Evolutionary conservation across 2,329 filamentous ascomycete species (phyloP).

Genomic region (Sporothrix variecibatus): DNA sequence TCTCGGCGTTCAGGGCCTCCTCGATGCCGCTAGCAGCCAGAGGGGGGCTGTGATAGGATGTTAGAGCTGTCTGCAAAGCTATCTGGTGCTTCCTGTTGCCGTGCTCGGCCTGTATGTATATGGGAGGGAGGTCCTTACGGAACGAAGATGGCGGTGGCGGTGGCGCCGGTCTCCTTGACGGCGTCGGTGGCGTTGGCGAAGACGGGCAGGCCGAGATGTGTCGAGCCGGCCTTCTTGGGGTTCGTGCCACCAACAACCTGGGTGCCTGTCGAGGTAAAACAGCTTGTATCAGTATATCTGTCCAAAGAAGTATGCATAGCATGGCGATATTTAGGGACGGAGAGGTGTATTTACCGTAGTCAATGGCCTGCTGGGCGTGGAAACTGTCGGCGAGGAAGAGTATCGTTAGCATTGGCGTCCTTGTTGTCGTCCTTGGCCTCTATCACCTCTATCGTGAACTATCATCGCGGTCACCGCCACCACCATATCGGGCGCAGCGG

Average conservation of each 20-base stretch:
- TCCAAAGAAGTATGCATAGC: no score
- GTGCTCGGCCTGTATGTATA: not conserved
- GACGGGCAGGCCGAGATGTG: slow-evolving; percentile 88
- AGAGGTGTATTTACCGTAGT: slow-evolving; percentile 72
- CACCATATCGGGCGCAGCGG: not conserved
- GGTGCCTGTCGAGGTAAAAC: slow-evolving; percentile 63
- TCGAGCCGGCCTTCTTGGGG: slow-evolving; percentile 94
- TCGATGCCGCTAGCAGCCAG: slow-evolving; percentile 93
- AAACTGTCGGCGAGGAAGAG: slow-evolving; percentile 62
- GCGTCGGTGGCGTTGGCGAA: slow-evolving; percentile 88
- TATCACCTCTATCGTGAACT: not conserved
- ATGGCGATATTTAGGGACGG: not conserved
- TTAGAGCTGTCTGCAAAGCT: slow-evolving; percentile 21
- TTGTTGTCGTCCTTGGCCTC: not conserved
- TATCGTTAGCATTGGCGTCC: slow-evolving; percentile 18
- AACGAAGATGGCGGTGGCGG: slow-evolving; percentile 92
- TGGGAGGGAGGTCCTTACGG: slow-evolving; percentile 60
- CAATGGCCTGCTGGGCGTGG: slow-evolving; percentile 96
- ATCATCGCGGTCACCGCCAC: slow-evolving; percentile 4
- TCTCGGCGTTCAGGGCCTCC: slow-evolving; percentile 90
- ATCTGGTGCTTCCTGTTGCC: not conserved
- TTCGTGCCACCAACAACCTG: slow-evolving; percentile 98
- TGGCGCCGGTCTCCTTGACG: slow-evolving; percentile 86
- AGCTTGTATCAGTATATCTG: not conserved
- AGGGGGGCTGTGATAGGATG: slow-evolving; percentile 64